Evolutionary conservation across 108 stramenopile genomes (phyloP), one percentile per base, ranked within the genome.

Genomic region (Pinguiococcus pyrenoidosus): DNA sequence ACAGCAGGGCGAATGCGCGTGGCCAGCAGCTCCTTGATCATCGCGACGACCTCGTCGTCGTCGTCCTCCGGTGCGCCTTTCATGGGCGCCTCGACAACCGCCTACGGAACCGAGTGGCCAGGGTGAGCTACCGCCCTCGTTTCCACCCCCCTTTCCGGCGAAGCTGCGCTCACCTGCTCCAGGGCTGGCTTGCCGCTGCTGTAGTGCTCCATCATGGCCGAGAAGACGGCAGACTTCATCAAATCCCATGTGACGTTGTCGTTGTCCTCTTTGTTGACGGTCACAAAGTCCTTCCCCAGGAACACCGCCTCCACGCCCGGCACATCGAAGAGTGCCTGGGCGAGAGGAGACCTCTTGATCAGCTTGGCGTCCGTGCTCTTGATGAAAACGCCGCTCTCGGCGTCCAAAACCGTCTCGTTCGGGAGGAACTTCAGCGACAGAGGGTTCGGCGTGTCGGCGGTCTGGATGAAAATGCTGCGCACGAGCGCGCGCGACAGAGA

Each of bases 11-110:
- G 86, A 39, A 99, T 90, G 33, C 94, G 65, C 33, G 75, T 66
- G 53, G 96, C 93, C 40, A 99, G 74, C 12, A 99, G 70, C 74
- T 99, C 97, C 74, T 96, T 96, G 66, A 99, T 95, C 85, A 93
- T 86, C 30, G 87, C 87, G 24, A 99, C 92, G 30, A 99, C 81
- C 59, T 99, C 93, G 49, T 72, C 74, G 57, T 95, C 92, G 29
- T 84, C 84, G 27, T 93, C 92, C 36, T n/a, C n/a, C n/a, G n/a
- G n/a, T n/a, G n/a, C n/a, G n/a, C n/a, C n/a, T n/a, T n/a, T n/a
- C n/a, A n/a, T n/a, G n/a, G n/a, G n/a, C n/a, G n/a, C n/a, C n/a
- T n/a, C n/a, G n/a, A n/a, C n/a, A n/a, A n/a, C n/a, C n/a, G n/a
- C n/a, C n/a, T n/a, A n/a, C n/a, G n/a, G n/a, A n/a, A n/a, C n/a